These are phyloP conservation scores for Botrytis byssoidea DNA, from an alignment of 2,329 filamentous ascomycete species.

Conservation along the genomic window DNA sequence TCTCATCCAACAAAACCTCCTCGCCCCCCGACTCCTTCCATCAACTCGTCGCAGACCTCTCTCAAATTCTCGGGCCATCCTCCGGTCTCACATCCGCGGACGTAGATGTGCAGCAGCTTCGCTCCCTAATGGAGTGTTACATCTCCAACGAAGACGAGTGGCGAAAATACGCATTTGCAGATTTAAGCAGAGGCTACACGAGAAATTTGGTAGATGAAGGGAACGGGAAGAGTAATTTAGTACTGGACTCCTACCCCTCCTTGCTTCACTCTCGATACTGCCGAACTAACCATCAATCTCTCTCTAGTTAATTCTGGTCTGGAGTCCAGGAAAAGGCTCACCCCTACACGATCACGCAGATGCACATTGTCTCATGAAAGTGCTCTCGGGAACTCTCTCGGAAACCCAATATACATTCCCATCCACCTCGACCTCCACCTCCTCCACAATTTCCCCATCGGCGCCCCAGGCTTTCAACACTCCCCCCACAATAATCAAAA, in stretches of 20 bases:
- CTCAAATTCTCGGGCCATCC: conserved; percentile 70
- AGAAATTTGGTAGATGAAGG: conserved; percentile 87
- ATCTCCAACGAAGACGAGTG: conserved; percentile 67
- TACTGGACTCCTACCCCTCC: conserved; percentile 31
- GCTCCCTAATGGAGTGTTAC: conserved; percentile 72
- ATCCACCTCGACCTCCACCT: conserved; percentile 46
- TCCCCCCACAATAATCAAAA: conserved; percentile 63
- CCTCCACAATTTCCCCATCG: conserved; percentile 41
- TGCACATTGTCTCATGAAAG: conserved; percentile 90
- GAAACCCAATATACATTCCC: conserved; percentile 60
- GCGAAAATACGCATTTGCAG: conserved; percentile 71
- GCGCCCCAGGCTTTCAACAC: conserved; percentile 57
- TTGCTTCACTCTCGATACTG: not conserved
- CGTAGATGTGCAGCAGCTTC: conserved; percentile 71
- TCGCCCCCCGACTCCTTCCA: conserved; percentile 56
- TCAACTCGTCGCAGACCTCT: conserved; percentile 69
- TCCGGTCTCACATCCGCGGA: conserved; percentile 81
- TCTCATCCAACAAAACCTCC: conserved; percentile 32
- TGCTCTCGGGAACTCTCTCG: conserved; percentile 69
- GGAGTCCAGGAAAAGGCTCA: conserved; percentile 79
- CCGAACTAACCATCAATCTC: not conserved
- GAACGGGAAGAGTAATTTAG: conserved; percentile 64
- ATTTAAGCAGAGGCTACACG: conserved; percentile 71
- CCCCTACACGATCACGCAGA: conserved; percentile 87
- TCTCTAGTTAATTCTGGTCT: conserved; percentile 82